Base-by-base conservation (phyloP, 2,329 filamentous ascomycete species). In the Ophioceras dolichostomum region DNA sequence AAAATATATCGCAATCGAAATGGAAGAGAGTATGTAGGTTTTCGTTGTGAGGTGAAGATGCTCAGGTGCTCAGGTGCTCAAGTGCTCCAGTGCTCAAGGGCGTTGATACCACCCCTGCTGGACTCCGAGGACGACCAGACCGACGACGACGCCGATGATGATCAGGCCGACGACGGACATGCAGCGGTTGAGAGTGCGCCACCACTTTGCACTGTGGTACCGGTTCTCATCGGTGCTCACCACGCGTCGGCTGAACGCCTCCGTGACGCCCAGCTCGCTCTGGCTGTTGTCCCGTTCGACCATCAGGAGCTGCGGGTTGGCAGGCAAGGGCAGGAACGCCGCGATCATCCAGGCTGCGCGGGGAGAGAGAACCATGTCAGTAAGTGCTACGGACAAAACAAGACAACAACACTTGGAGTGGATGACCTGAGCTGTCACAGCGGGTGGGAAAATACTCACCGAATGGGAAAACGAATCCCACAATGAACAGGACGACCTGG, bases 381-480 rank as follows among this genome's bases (percentile, higher is more conserved):
- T 35, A 32, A 38, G 22, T 26, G 42, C 29, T 34, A 40, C 44
- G 47, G 50, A 52, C 51, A 3, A 22, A n/a, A 10, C 14, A 10
- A 22, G 6, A 33, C 12, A 18, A 13, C 12, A 14, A 22, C 8
- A 31, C n/a, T 37, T 19, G 5, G 14, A 26, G 16, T n/a, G 17
- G 8, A 19, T n/a, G n/a, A n/a, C n/a, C n/a, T n/a, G n/a, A n/a
- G n/a, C n/a, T n/a, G n/a, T n/a, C n/a, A n/a, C n/a, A 19, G 17
- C 26, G 27, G 26, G 2, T n/a, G 19, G 32, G 37, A 39, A 30
- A 43, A 32, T 22, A 39, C 74, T 58, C 60, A 81, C 76, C 67
- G 42, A 86, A 68, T 5, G 84, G 86, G 50, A 86, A 75, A 33
- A 89, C 61, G 50, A 93, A 93, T 18, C 86, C 86, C 33, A 80